phyloP scores from a whole-genome alignment of 2,329 filamentous ascomycete genomes.

The Didymosphaeria variabile region DNA sequence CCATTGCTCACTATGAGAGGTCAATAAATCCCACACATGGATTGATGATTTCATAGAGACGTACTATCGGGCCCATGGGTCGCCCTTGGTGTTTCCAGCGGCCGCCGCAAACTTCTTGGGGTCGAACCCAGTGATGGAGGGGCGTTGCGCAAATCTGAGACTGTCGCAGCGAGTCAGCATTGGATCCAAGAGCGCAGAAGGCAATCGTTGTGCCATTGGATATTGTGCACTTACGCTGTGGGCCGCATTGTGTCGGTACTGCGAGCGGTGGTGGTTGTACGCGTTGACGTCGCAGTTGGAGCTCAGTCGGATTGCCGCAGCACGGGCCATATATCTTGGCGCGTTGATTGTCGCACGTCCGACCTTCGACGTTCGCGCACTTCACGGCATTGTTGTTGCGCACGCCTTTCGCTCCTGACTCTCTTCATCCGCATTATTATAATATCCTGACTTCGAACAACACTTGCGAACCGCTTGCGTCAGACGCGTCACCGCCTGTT shows the following conservation, averaged over 20 bases:
- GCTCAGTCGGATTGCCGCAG: constrained; percentile 21
- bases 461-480: neutral
- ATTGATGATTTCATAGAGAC: constrained; percentile 29
- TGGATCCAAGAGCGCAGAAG: neutral
- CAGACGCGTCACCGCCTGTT: neutral
- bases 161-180: constrained; percentile 32
- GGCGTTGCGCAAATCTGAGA: constrained; percentile 62
- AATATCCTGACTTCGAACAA: neutral
- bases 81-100: constrained; percentile 67
- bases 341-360: neutral
- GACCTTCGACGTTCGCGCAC: neutral
- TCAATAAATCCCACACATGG: constrained; percentile 28
- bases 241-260: constrained; percentile 33
- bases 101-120: constrained; percentile 79
- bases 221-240: constrained; percentile 31
- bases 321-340: constrained; percentile 20
- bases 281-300: constrained; percentile 30
- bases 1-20: constrained; percentile 81
- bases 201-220: constrained; percentile 14
- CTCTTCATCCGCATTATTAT: neutral
- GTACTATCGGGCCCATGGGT: constrained; percentile 71
- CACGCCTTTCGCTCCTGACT: constrained; percentile 9
- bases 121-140: constrained; percentile 93
- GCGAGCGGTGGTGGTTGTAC: constrained; percentile 29
- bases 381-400: constrained; percentile 1